Evolutionary conservation across 257 asterid species (phyloP).

Genomic region (Primulina huaijiensis): DNA sequence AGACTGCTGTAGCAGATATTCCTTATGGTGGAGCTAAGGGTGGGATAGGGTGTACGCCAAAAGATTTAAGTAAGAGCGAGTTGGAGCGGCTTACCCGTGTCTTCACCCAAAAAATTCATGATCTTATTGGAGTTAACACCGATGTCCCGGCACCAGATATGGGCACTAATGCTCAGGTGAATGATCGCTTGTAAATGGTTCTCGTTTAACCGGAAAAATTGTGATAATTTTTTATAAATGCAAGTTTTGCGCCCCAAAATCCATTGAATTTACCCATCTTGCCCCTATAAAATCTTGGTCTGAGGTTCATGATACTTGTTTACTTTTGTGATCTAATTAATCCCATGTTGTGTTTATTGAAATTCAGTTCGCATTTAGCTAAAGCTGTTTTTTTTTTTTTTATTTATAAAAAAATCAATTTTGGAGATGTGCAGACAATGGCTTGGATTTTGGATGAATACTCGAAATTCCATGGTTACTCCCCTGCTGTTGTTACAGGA

Average conservation of each 20-base stretch:
- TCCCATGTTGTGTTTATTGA: not conserved
- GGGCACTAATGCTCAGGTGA: slow-evolving; percentile 98
- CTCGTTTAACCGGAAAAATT: too few species aligned
- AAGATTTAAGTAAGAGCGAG: slow-evolving; percentile 70
- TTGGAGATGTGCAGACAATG: slow-evolving; percentile 69
- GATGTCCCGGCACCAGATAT: slow-evolving; percentile 99
- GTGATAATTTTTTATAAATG: too few species aligned
- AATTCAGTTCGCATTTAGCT: too few species aligned
- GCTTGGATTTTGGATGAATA: slow-evolving; percentile 99
- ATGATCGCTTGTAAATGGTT: not conserved
- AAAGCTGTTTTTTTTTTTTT: too few species aligned
- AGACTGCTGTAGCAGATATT: slow-evolving; percentile 89
- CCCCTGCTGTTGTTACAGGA: slow-evolving; percentile 97
- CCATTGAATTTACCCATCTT: too few species aligned
- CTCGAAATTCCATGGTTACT: slow-evolving; percentile 93
- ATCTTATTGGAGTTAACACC: slow-evolving; percentile 81
- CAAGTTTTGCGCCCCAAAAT: too few species aligned
- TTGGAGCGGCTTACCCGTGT: slow-evolving; percentile 94
- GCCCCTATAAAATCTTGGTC: too few species aligned
- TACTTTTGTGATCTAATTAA: slow-evolving; percentile 5
- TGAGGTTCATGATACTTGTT: not conserved
- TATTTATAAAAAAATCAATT: not conserved
- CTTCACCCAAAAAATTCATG: slow-evolving; percentile 93
- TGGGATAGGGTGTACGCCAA: slow-evolving; percentile 85
- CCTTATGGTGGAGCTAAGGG: slow-evolving; percentile 99